Evolutionary conservation across 345 rosid species (phyloP).

Genomic region (Citrus sp.): DNA sequence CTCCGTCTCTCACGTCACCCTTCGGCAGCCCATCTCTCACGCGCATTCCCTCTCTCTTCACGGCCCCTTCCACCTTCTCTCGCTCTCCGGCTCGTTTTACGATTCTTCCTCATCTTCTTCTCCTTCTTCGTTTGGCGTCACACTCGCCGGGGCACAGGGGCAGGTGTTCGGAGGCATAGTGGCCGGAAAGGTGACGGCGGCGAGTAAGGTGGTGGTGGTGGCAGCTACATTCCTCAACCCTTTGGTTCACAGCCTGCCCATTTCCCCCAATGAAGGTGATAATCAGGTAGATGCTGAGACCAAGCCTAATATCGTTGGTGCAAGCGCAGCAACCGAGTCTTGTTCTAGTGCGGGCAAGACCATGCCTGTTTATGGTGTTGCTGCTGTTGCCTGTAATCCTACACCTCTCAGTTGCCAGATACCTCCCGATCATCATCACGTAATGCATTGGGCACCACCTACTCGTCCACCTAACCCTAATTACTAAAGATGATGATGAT

Average conservation of each 20-base stretch:
- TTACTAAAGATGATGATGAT: neutral
- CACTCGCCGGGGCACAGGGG: constrained; percentile 45
- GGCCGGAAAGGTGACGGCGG: constrained; percentile 43
- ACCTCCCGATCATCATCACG: constrained; percentile 15
- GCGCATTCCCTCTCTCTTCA: constrained; percentile 28
- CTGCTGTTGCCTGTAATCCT: neutral
- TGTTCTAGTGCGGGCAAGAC: constrained; percentile 15
- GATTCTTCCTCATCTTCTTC: constrained; percentile 1
- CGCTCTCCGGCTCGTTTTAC: constrained; percentile 41
- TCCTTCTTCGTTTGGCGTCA: constrained; percentile 35
- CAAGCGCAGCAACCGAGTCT: constrained; percentile 7
- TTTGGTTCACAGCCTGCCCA: constrained; percentile 26
- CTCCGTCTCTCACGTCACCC: constrained; percentile 39
- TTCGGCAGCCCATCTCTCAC: constrained; percentile 41
- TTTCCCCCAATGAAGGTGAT: neutral
- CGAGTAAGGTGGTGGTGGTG: constrained; percentile 34
- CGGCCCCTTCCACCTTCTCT: constrained; percentile 45
- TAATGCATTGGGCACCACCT: constrained; percentile 30
- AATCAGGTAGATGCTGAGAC: constrained; percentile 6
- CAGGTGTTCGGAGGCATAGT: constrained; percentile 53
- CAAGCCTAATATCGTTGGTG: constrained; percentile 7
- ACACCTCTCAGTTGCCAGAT: constrained; percentile 25
- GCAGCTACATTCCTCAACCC: constrained; percentile 37
- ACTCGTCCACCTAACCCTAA: constrained; percentile 13
- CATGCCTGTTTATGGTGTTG: constrained; percentile 20